Conservation (phyloP, 148 eudicot genomes). For the Amaranthus cruentus region DNA sequence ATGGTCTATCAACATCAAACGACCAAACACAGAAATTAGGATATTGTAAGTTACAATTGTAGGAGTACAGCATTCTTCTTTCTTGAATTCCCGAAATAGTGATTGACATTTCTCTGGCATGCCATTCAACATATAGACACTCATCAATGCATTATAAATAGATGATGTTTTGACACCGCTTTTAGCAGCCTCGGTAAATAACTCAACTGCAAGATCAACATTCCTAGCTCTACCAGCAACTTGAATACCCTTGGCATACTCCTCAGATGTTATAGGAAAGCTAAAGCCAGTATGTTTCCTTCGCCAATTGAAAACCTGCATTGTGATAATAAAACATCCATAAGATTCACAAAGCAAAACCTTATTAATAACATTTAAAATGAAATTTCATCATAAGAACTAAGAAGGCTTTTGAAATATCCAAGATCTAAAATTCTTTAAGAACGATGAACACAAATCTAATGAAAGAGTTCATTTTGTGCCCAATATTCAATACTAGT, state of each 20-base stretch:
- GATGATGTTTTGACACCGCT: constrained; percentile 35
- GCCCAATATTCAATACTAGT: background rate
- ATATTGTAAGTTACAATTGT: constrained; percentile 72
- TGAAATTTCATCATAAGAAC: background rate
- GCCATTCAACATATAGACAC: constrained; percentile 56
- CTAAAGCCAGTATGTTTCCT: constrained; percentile 35
- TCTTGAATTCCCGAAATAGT: constrained; percentile 56
- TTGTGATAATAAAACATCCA: constrained; percentile 9
- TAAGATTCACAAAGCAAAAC: background rate
- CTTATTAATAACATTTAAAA: background rate
- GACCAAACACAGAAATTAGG: constrained; percentile 65
- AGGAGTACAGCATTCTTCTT: constrained; percentile 54
- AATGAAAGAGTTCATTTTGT: background rate
- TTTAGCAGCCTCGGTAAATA: constrained; percentile 59
- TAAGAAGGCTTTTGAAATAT: background rate
- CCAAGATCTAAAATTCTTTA: background rate
- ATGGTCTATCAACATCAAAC: constrained; percentile 64
- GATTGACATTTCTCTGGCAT: constrained; percentile 45
- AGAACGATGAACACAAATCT: background rate
- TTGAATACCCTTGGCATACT: constrained; percentile 67
- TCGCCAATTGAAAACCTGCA: constrained; percentile 77
- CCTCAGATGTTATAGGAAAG: constrained; percentile 55
- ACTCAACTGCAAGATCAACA: constrained; percentile 55
- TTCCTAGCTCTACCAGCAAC: constrained; percentile 58
- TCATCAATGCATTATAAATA: constrained; percentile 74